These are phyloP conservation scores for Mycena haematopus DNA, from an alignment of 768 basidiomycete species.

Conservation along the genomic window DNA sequence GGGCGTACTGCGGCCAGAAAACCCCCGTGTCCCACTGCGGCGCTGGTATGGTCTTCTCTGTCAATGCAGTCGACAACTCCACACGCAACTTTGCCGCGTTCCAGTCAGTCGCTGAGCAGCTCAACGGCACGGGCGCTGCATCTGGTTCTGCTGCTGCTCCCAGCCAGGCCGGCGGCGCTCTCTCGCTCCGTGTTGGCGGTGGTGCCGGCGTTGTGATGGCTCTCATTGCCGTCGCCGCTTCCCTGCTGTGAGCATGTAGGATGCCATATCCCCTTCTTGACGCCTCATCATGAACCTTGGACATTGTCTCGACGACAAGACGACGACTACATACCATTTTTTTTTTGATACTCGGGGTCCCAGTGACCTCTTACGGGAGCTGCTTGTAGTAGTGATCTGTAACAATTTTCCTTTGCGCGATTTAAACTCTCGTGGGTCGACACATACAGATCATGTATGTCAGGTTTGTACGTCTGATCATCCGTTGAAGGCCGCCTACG, in stretches of 20 bases:
- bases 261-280: conserved; percentile 25
- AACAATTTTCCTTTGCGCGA: conserved; percentile 2
- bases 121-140: conserved; percentile 57
- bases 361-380: conserved; percentile 29
- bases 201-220: conserved; percentile 40
- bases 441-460: too few species aligned
- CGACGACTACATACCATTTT: conserved; percentile 15
- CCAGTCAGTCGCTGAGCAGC: conserved; percentile 57
- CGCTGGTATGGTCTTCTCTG: conserved; percentile 63
- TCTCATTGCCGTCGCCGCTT: conserved; percentile 39
- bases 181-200: conserved; percentile 40
- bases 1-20: conserved; percentile 49
- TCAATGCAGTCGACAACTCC: conserved; percentile 61
- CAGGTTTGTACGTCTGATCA: too few species aligned
- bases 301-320: conserved; percentile 24
- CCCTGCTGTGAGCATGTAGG: conserved; percentile 39
- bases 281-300: conserved; percentile 27
- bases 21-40: conserved; percentile 51
- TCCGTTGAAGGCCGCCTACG: too few species aligned
- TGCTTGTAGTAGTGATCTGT: conserved; percentile 14
- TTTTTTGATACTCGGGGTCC: conserved; percentile 17
- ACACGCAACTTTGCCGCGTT: conserved; percentile 61
- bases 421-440: too few species aligned
- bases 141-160: conserved; percentile 34
- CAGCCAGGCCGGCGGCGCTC: conserved; percentile 38